Evolutionary conservation across 2,329 filamentous ascomycete species (phyloP).

Genomic region (Penicillium sp.): DNA sequence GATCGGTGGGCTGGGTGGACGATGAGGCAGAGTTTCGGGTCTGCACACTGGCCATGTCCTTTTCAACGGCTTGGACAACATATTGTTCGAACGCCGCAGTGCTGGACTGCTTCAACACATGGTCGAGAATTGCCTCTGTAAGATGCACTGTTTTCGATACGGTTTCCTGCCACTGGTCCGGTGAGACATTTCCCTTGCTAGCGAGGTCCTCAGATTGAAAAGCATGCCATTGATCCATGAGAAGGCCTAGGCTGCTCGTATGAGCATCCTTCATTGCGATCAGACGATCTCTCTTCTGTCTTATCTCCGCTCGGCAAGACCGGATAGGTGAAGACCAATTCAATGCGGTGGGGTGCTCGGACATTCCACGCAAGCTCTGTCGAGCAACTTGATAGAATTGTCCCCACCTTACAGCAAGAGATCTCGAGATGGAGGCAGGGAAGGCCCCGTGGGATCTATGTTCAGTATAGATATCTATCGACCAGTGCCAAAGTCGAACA

Average conservation of each 20-base stretch:
- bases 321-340: conserved; percentile 78
- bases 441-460: conserved; percentile 21
- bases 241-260: conserved; percentile 80
- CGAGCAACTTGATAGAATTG: conserved; percentile 80
- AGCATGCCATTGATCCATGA: conserved; percentile 82
- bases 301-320: conserved; percentile 71
- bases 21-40: background rate
- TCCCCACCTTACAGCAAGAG: conserved; percentile 48
- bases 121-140: conserved; percentile 80
- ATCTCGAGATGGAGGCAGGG: conserved; percentile 15
- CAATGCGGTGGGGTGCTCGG: conserved; percentile 68
- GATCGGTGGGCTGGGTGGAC: conserved; percentile 41
- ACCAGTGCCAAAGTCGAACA: conserved; percentile 69
- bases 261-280: conserved; percentile 75
- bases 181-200: conserved; percentile 40
- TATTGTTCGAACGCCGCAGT: conserved; percentile 57
- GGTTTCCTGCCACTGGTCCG: conserved; percentile 67
- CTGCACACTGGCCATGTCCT: conserved; percentile 56
- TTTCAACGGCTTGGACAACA: conserved; percentile 60
- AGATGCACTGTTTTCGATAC: conserved; percentile 79
- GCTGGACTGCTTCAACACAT: conserved; percentile 62
- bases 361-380: conserved; percentile 72
- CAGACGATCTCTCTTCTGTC: conserved; percentile 70
- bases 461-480: conserved; percentile 62
- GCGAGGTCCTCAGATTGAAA: conserved; percentile 62